Percentiles rank a stretch among this genome's conserved stretches.
phyloP scores from a whole-genome alignment of 2,329 filamentous ascomycete genomes.

The Tolypocladium sp. region DNA sequence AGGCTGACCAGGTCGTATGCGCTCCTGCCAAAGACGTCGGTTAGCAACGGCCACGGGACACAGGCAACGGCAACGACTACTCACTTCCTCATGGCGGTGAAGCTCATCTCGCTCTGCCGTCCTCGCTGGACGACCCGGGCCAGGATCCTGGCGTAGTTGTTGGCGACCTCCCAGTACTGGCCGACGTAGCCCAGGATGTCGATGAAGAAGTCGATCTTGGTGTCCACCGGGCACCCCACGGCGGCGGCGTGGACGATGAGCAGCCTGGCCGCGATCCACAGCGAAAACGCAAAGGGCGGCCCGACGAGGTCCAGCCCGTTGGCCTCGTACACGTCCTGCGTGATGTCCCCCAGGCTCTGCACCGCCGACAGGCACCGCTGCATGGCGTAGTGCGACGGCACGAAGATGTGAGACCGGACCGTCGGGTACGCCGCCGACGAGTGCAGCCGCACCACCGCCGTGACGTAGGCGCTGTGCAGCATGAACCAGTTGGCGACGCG shows the following conservation, averaged over 20 bases:
- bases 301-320: constrained; percentile 32
- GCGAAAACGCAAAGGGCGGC: constrained; percentile 33
- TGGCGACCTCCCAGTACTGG: constrained; percentile 33
- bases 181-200: constrained; percentile 31
- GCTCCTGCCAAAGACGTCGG: constrained; percentile 15
- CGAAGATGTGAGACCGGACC: constrained; percentile 28
- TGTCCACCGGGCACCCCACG: constrained; percentile 24
- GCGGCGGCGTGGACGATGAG: constrained; percentile 31
- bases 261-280: constrained; percentile 32
- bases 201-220: constrained; percentile 33
- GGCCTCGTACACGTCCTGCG: constrained; percentile 32
- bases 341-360: constrained; percentile 32
- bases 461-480: constrained; percentile 35
- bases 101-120: constrained; percentile 24
- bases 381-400: constrained; percentile 34
- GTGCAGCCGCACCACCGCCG: constrained; percentile 32
- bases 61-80: constrained; percentile 1
- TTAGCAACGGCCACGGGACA: constrained; percentile 1
- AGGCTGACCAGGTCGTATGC: constrained; percentile 28
- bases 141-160: constrained; percentile 30
- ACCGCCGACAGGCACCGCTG: constrained; percentile 34
- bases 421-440: constrained; percentile 33
- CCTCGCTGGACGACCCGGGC: constrained; percentile 26
- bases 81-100: constrained; percentile 30
- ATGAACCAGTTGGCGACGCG: constrained; percentile 38